Percentiles rank a stretch among this genome's conserved stretches.
These are phyloP conservation scores for Pichiaceae sp. DNA, from an alignment of 1,139 yeast genomes.

Conservation along the genomic window DNA sequence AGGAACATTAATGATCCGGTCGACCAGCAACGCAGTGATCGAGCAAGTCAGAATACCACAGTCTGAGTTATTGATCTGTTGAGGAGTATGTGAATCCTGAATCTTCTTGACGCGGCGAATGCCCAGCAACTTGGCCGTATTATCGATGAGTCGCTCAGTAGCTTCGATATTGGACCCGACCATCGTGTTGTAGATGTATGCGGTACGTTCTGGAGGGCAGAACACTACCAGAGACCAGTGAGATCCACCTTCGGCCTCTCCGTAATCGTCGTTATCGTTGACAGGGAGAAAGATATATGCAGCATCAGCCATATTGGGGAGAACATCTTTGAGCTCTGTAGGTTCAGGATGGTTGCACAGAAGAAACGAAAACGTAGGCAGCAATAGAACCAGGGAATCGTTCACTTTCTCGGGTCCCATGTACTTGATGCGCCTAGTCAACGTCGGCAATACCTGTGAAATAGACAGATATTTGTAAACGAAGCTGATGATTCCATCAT, in stretches of 20 bases:
- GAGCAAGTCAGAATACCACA: slow-evolving; percentile 69
- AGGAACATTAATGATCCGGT: slow-evolving; percentile 26
- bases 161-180: slow-evolving; percentile 31
- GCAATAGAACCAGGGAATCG: slow-evolving; percentile 17
- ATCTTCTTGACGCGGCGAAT: slow-evolving; percentile 10
- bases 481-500: slow-evolving; percentile 61
- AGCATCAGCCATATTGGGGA: slow-evolving; percentile 34
- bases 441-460: slow-evolving; percentile 20
- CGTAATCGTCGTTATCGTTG: slow-evolving; percentile 43
- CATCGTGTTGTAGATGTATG: slow-evolving; percentile 40
- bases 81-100: slow-evolving; percentile 45
- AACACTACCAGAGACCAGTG: slow-evolving; percentile 50
- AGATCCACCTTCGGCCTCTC: slow-evolving; percentile 39
- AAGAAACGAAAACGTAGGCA: slow-evolving; percentile 25
- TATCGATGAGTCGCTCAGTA: slow-evolving; percentile 25
- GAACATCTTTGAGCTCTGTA: slow-evolving; percentile 27
- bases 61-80: slow-evolving; percentile 67
- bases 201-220: slow-evolving; percentile 28
- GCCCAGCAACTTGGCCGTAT: slow-evolving; percentile 26
- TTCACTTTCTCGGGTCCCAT: slow-evolving; percentile 12
- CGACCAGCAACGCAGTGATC: slow-evolving; percentile 32
- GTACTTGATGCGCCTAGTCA: slow-evolving; percentile 16
- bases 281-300: slow-evolving; percentile 41
- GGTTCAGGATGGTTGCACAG: slow-evolving; percentile 25
- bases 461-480: slow-evolving; percentile 51